Base-by-base conservation (phyloP, 2,329 filamentous ascomycete genomes). In the Cercospora beticola region DNA sequence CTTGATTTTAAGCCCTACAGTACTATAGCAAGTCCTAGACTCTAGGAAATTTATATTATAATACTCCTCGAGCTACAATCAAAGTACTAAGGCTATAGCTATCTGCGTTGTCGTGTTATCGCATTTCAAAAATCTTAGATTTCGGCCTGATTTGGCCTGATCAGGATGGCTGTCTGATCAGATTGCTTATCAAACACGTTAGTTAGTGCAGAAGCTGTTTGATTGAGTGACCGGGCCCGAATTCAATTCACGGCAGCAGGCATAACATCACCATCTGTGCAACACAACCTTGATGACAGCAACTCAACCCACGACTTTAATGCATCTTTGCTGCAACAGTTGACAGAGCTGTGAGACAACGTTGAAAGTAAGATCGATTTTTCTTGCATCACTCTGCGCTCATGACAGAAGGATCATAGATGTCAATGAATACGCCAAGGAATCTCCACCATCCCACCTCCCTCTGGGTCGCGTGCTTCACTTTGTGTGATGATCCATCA, bases 391-490 rank as follows among this genome's bases (percentile, higher is more conserved):
- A 62, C 60, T 43, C 60, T 49, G 60, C 18, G 26, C 36, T 59
- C 60, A 62, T 49, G 21, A 61, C 14, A 33, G 30, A 21, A 59
- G 56, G 18, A 33, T 26, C 36, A 43, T 28, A 23, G 43, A 56
- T 28, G 23, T 59, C 56, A n/a, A 36, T 36, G 56, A 36, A 36
- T 36, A 18, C 56, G 56, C 56, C 56, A 59, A 59, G 56, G 31
- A n/a, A 59, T 33, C 56, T 59, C 56, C 56, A 59, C 56, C 56
- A 59, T 62, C 60, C 10, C 33, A 31, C 60, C 43, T 63, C 16
- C 43, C n/a, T 43, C 26, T 43, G 62, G 36, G 49, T 64, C 49
- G 49, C 18, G 49, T 64, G 62, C 62, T 64, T 23, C 16, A 33
- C 36, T 43, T 43, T 43, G 36, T 43, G 36, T 59, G 56, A 26